Evolutionary conservation across 2,329 filamentous ascomycete species (phyloP).

Genomic region (Tolypocladium guangdongense): DNA sequence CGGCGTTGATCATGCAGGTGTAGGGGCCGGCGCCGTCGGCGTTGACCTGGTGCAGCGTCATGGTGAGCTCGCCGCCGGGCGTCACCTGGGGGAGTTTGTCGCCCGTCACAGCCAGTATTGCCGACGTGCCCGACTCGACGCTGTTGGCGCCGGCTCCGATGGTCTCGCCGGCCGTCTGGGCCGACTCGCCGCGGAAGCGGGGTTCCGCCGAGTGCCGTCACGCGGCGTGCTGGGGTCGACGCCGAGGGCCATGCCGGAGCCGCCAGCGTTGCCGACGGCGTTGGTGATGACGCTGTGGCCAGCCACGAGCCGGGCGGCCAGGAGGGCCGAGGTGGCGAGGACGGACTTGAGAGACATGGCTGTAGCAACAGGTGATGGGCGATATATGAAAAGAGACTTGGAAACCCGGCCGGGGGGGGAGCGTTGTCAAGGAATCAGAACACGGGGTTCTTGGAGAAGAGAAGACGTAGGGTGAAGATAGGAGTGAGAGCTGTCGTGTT

Average conservation of each 20-base stretch:
- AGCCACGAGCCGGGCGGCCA: slow-evolving; percentile 43
- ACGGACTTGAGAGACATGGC: slow-evolving; percentile 22
- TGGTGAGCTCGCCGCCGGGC: slow-evolving; percentile 42
- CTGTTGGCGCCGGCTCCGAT: slow-evolving; percentile 44
- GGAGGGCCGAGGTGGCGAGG: slow-evolving; percentile 36
- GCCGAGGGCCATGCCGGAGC: slow-evolving; percentile 39
- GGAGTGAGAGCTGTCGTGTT: background rate
- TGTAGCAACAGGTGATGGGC: too few species aligned
- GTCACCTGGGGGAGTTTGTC: slow-evolving; percentile 46
- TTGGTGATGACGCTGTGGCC: slow-evolving; percentile 50
- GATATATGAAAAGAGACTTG: background rate
- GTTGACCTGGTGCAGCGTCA: slow-evolving; percentile 60
- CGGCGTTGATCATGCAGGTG: slow-evolving; percentile 52
- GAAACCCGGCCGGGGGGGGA: slow-evolving; percentile 5
- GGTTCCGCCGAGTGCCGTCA: slow-evolving; percentile 46
- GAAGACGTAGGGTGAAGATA: background rate
- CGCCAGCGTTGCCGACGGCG: slow-evolving; percentile 47
- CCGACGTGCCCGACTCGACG: slow-evolving; percentile 42
- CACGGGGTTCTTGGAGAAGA: background rate
- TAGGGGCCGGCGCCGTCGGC: slow-evolving; percentile 56
- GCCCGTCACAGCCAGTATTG: slow-evolving; percentile 48
- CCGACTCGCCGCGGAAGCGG: slow-evolving; percentile 44
- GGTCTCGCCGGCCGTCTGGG: slow-evolving; percentile 47
- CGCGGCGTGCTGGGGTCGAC: slow-evolving; percentile 47
- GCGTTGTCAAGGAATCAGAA: background rate